These are phyloP conservation scores for Penicillium lividum DNA, from an alignment of 495 filamentous ascomycete species.

Conservation along the genomic window DNA sequence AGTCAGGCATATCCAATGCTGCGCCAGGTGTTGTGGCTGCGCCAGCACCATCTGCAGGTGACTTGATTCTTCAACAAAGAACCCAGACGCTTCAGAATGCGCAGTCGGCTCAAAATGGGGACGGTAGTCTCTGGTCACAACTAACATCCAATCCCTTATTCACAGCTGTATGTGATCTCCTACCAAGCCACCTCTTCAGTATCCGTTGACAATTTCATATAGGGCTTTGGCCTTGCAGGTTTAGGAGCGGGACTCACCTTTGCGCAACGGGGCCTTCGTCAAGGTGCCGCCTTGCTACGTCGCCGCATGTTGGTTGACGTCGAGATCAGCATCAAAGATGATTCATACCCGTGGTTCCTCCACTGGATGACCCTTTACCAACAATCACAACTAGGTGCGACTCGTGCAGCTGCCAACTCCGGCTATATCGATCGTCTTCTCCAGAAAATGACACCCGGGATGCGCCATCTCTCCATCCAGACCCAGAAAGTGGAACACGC, in stretches of 20 bases:
- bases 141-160: constrained; percentile 69
- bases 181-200: constrained; percentile 3
- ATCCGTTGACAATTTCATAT: constrained; percentile 8
- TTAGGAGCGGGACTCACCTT: constrained; percentile 76
- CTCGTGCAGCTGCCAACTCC: constrained; percentile 37
- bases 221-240: constrained; percentile 84
- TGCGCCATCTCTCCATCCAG: constrained; percentile 69
- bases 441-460: constrained; percentile 59
- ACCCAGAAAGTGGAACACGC: constrained; percentile 60
- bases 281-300: constrained; percentile 69
- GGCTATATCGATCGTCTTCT: constrained; percentile 55
- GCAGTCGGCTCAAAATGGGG: constrained; percentile 33
- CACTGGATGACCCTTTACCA: constrained; percentile 91
- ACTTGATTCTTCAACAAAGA: constrained; percentile 43
- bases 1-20: constrained; percentile 33
- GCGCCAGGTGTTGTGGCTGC: constrained; percentile 22
- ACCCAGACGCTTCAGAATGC: constrained; percentile 35
- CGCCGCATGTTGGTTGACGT: constrained; percentile 89
- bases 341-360: constrained; percentile 91
- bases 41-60: constrained; percentile 34
- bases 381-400: constrained; percentile 48
- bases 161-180: constrained; percentile 53
- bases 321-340: constrained; percentile 90
- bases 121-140: constrained; percentile 52
- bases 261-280: constrained; percentile 69